Base-by-base conservation (phyloP, 1,284 basidiomycete species). In the Ceratobasidium sp. region DNA sequence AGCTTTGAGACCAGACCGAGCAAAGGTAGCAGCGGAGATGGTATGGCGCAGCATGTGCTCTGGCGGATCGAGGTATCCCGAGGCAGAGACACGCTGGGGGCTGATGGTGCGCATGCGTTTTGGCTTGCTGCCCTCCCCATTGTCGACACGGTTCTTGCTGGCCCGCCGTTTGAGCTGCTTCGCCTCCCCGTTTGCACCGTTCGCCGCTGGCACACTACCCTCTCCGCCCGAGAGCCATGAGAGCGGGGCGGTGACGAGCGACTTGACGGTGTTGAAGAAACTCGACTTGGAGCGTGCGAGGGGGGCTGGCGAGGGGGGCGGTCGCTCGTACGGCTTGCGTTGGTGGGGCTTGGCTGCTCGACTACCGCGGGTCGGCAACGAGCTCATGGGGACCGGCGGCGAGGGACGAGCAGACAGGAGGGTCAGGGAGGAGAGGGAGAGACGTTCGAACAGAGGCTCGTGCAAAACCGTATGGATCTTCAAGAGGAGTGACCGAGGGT, bases 201-300 rank as follows among this genome's bases (percentile, higher is more conserved):
- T 36, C 16, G 58, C 3, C 10, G 34, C 64, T 12, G 43, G 16
- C 18, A 28, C 10, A 39, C 32, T 64, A 30, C 46, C 3, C n/a
- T 67, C 50, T 26, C 32, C 39, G 48, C 48, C 50, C 36, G 50
- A 39, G 14, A 67, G 84, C 88, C 89, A 89, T 74, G 82, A 77
- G 75, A 90, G 83, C 57, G 89, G 88, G 16, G 87, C 86, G 21
- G 88, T 84, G 75, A 90, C 88, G 78, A 90, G 82, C 80, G 83
- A 86, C 82, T 86, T 90, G 79, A 90, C 75, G 12, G 78, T 76
- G 28, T 70, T 74, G 55, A 76, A 71, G 67, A 77, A 57, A 28
- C 69, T 55, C 67, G 72, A 32, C 52, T 52, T 70, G 50, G 55
- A 61, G 45, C 60, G 59, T 60, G 65, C 39, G 28, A 43, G 48